Evolutionary conservation across 495 filamentous ascomycete genomes (phyloP).

Genomic region (Geoglossum glabrum): DNA sequence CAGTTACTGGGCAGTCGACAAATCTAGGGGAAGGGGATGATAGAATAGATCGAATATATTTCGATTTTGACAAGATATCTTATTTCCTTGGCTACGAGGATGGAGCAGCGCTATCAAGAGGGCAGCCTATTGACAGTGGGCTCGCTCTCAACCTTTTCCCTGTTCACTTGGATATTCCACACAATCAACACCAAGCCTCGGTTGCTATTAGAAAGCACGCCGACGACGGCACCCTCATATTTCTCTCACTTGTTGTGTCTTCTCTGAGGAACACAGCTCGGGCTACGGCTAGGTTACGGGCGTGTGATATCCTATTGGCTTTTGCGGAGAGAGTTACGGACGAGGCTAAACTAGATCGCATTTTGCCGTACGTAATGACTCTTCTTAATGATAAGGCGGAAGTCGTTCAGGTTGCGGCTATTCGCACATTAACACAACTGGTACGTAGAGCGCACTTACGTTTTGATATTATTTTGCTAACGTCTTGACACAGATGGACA

Average conservation of each 20-base stretch:
- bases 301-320: constrained; percentile 81
- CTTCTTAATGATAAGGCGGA: constrained; percentile 65
- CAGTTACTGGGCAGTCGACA: constrained; percentile 37
- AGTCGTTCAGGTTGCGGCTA: constrained; percentile 62
- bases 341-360: constrained; percentile 88
- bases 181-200: constrained; percentile 44
- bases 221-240: constrained; percentile 86
- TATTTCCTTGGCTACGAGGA: constrained; percentile 65
- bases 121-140: constrained; percentile 6
- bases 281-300: constrained; percentile 67
- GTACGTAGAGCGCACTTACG: constrained; percentile 12
- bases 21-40: constrained; percentile 74
- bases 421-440: constrained; percentile 71
- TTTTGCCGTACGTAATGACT: constrained; percentile 72
- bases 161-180: constrained; percentile 75
- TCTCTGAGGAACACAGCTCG: constrained; percentile 77
- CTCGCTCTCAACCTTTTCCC: constrained; percentile 38
- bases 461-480: background rate
- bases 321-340: constrained; percentile 85
- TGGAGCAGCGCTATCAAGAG: constrained; percentile 14
- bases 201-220: constrained; percentile 21
- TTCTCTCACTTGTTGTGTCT: constrained; percentile 69
- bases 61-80: constrained; percentile 94
- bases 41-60: constrained; percentile 75
- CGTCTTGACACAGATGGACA: constrained; percentile 32